phyloP scores from a whole-genome alignment of 768 basidiomycete species.

The Mycena belliarum region DNA sequence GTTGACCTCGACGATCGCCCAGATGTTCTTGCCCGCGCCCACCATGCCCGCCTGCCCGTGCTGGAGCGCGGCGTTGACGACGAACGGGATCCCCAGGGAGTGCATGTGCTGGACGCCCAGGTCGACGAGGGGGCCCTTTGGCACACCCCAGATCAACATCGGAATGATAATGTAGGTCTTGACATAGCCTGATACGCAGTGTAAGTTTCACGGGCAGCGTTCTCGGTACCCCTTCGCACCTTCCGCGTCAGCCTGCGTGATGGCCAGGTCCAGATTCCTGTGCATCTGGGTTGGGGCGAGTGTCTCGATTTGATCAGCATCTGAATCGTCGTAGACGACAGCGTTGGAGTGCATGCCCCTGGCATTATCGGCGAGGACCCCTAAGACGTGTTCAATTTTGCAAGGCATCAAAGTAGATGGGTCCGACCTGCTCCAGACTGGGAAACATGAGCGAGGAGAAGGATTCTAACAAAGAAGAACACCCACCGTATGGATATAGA shows the following conservation, averaged over 20 bases:
- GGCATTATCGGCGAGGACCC: not conserved
- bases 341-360: not conserved
- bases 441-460: no score
- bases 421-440: conserved; percentile 21
- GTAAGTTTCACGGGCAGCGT: no score
- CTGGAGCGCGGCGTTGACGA: conserved; percentile 37
- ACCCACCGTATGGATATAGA: not conserved
- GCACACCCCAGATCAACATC: conserved; percentile 26
- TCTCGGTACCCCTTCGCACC: not conserved
- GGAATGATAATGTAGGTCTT: conserved; percentile 31
- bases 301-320: not conserved
- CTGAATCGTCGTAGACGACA: not conserved
- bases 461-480: no score
- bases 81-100: conserved; percentile 39
- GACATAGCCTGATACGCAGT: conserved; percentile 23
- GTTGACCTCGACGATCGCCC: conserved; percentile 57
- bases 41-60: conserved; percentile 36
- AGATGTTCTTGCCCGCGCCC: conserved; percentile 58
- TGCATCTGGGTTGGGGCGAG: not conserved
- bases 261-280: not conserved
- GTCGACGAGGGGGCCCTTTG: conserved; percentile 25
- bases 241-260: not conserved
- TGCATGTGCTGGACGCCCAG: conserved; percentile 39
- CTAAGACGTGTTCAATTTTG: no score
- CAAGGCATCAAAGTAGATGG: no score